Evolutionary conservation across 805 yeast species (phyloP), one percentile per base, ranked within the genome.

Genomic region (Sungouiella blattae): DNA sequence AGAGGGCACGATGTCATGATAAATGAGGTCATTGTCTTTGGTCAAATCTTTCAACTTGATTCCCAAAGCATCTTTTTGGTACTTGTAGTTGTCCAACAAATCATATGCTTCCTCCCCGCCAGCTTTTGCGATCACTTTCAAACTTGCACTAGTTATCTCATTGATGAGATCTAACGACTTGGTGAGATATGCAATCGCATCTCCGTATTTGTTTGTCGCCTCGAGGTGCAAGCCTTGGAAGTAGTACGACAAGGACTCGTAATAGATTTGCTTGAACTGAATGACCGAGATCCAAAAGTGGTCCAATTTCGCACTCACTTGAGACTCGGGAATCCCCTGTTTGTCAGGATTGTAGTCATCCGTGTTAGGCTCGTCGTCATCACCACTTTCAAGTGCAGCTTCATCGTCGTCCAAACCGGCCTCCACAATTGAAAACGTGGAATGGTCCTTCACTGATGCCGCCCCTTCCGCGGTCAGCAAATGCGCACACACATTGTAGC

Each of bases 11-110:
- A 69, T 50, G 14, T 83, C 91, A 58, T 93, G 95, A 53, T 86
- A 91, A 24, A 91, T 86, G 49, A 78, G 82, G 54, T 91, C 97
- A 52, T 91, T 91, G 53, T 91, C 98, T 46, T 84, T 87, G 17
- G 73, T 78, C 47, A 86, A 45, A 18, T 66, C 72, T 8, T 44
- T 44, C 32, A 67, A 47, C 32, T 67, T 67, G 33, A 67, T 67
- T 1, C 34, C 43, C 34, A 60, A 50, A 0, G 66, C 65, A 42
- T 67, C 71, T 35, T 61, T 62, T 35, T 67, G 73, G 36, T 53
- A 64, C 41, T 67, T 67, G 46, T 50, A 60, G 37, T 62, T 64
- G 37, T 67, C 73, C 37, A 67, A 51, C 28, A 67, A 39, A 22
- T 63, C 71, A 43, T 62, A 66, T 11, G 51, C 57, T 6, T 55